Evolutionary conservation across 1,284 basidiomycete genomes (phyloP).

Genomic region (Tilletia horrida): DNA sequence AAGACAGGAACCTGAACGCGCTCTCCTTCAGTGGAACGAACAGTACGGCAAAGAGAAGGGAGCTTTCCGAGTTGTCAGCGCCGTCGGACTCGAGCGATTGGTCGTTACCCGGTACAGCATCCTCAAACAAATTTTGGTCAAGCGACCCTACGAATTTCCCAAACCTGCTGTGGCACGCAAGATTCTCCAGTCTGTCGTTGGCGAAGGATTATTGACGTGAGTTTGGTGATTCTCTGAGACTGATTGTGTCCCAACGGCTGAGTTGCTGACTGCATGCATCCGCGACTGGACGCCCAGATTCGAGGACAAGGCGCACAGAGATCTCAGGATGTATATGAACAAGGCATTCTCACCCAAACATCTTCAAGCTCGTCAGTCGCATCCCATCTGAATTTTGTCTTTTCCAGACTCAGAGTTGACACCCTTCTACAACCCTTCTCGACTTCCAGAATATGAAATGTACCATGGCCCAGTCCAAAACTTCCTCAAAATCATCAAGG

Average conservation of each 20-base stretch:
- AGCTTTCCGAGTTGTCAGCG: conserved; percentile 27
- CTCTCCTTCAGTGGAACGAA: conserved; percentile 27
- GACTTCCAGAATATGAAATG: conserved; percentile 28
- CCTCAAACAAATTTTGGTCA: conserved; percentile 35
- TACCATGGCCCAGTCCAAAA: conserved; percentile 40
- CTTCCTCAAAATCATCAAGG: conserved; percentile 33
- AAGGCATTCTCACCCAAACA: conserved; percentile 40
- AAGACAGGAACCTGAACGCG: conserved; percentile 25
- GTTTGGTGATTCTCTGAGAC: conserved; percentile 7
- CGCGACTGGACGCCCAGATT: not conserved
- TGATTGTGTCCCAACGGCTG: too few species aligned
- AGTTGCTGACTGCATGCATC: too few species aligned
- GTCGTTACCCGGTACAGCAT: conserved; percentile 31
- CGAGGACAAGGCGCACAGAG: conserved; percentile 36
- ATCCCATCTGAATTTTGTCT: not conserved
- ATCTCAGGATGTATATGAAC: conserved; percentile 43
- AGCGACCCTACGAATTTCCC: conserved; percentile 34
- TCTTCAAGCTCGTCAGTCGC: conserved; percentile 28
- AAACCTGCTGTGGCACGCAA: conserved; percentile 34
- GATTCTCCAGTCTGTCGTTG: conserved; percentile 33
- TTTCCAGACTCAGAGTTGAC: not conserved
- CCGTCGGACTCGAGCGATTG: conserved; percentile 32
- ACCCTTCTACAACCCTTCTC: not conserved
- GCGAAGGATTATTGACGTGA: conserved; percentile 36
- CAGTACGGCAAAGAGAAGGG: conserved; percentile 27